These are phyloP conservation scores for Penicillium nordicum DNA, from an alignment of 2,329 filamentous ascomycete genomes.

Conservation along the genomic window DNA sequence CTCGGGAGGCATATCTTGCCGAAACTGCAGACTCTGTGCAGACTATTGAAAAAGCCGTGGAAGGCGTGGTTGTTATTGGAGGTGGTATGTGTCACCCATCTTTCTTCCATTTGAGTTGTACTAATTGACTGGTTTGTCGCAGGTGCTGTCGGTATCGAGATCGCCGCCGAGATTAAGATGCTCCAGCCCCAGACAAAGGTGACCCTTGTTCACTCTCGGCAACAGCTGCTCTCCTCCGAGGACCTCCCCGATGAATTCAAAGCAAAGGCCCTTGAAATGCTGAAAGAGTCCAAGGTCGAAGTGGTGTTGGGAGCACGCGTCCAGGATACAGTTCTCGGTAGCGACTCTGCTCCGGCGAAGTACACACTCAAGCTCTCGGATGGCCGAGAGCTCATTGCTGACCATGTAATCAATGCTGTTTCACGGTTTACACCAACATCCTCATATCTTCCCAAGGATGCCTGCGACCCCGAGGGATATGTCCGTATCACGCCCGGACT, in stretches of 20 bases:
- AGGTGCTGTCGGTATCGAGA: conserved; percentile 73
- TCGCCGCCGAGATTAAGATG: conserved; percentile 70
- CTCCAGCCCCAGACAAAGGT: conserved; percentile 59
- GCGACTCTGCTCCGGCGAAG: not conserved
- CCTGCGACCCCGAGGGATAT: conserved; percentile 60
- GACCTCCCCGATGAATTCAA: conserved; percentile 65
- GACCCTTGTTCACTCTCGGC: conserved; percentile 68
- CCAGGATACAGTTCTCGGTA: not conserved
- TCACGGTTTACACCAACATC: conserved; percentile 61
- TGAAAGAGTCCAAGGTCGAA: conserved; percentile 57
- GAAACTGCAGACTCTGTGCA: conserved; percentile 3
- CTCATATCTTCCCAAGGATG: conserved; percentile 55
- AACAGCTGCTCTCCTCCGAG: conserved; percentile 67
- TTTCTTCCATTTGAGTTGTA: not conserved
- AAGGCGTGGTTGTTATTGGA: conserved; percentile 51
- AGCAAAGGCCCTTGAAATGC: conserved; percentile 55
- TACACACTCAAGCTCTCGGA: conserved; percentile 56
- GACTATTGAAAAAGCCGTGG: not conserved
- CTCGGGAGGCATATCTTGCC: conserved; percentile 58
- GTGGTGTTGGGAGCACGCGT: conserved; percentile 1
- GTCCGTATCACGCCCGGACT: conserved; percentile 60
- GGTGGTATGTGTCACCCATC: conserved; percentile 38
- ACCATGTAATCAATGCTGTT: conserved; percentile 65
- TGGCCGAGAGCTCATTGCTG: conserved; percentile 57
- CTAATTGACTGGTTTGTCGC: conserved; percentile 48